These are phyloP conservation scores for Solanum chmielewskii DNA, from an alignment of 257 asterid species.

Conservation along the genomic window DNA sequence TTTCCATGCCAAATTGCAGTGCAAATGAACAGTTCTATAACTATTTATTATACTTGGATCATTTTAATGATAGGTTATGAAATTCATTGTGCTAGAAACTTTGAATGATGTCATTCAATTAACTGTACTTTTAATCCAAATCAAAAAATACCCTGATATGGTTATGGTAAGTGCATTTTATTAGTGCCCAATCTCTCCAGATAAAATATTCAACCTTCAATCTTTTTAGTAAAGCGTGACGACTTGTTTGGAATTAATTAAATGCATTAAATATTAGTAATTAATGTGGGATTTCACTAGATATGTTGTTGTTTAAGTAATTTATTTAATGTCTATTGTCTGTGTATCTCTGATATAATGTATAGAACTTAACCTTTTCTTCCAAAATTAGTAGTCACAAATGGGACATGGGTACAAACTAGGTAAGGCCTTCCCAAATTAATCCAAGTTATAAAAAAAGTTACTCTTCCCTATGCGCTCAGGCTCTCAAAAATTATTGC, in stretches of 20 bases:
- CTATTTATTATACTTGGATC: neutral
- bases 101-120: neutral
- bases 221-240: neutral
- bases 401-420: neutral
- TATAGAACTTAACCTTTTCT: neutral
- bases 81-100: neutral
- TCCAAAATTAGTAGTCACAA: neutral
- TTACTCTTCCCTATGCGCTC: neutral
- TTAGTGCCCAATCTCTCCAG: neutral
- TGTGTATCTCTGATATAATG: neutral
- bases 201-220: neutral
- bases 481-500: neutral
- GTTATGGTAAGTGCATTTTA: neutral
- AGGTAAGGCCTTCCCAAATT: neutral
- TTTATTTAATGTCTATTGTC: neutral
- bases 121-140: neutral
- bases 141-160: neutral
- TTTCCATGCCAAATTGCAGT: neutral
- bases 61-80: neutral
- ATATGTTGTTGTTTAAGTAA: neutral
- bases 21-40: neutral
- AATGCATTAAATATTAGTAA: neutral
- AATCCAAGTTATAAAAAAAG: neutral
- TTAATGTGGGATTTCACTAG: neutral
- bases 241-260: neutral